Evolutionary conservation across 176 grass and related monocot genomes (phyloP), one percentile per base, ranked within the genome.

Genomic region (Saccharum officinarum): DNA sequence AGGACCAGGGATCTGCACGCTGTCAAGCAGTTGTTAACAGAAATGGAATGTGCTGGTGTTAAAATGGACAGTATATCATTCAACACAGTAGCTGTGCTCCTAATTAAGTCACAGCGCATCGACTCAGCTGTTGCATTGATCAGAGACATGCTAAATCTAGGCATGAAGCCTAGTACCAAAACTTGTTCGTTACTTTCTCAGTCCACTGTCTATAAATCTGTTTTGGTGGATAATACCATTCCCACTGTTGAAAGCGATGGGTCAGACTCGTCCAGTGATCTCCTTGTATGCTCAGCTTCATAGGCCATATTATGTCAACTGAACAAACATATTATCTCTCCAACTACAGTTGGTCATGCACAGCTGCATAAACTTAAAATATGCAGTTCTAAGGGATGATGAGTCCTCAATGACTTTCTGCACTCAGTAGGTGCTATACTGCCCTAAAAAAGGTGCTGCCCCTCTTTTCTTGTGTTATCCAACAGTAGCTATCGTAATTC

Each of bases 21-120:
- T 65, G 85, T 95, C 41, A 86, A 69, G 23, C 81, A 79, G 69
- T 72, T 93, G 41, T 75, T 94, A 69, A 86, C 72, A 91, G 89
- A 98, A 89, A 95, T 98, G 93, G 83, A 94, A 84, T 55, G 28
- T 61, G 80, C 81, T 14, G 78, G 47, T 83, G 73, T 93, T 81
- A 86, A 86, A 75, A 85, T 98, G 85, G 96, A 94, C 87, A 79
- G 69, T 71, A 80, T 87, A 52, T 91, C 96, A 74, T 95, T 89
- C 83, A 95, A 98, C 64, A 85, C 52, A 31, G 3, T 98, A 78
- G 78, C 92, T 68, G 84, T 87, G 90, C 49, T 94, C 80, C 83
- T 98, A 77, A 76, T 92, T 63, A 95, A 95, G 80, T 86, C 89
- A 68, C 70, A 46, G 10, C 77, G 61, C 60, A 49, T 68, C 57